These are phyloP conservation scores for Gossypium aridum DNA, from an alignment of 441 rosid genomes.

Conservation along the genomic window DNA sequence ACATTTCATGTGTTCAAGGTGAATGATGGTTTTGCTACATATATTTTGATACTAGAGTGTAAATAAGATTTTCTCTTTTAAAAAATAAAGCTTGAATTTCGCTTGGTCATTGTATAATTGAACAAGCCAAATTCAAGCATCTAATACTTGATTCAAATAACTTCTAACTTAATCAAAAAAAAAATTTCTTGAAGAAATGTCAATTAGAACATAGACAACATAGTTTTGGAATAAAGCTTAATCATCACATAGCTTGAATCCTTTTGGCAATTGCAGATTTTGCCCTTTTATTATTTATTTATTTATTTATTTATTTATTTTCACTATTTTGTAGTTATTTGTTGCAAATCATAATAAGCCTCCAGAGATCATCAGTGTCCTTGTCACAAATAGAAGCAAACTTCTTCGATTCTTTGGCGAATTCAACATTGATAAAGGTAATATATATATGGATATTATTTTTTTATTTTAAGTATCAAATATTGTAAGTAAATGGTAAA, in stretches of 20 bases:
- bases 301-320: background rate
- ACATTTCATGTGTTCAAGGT: conserved; percentile 74
- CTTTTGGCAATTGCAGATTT: background rate
- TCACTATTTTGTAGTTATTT: conserved; percentile 33
- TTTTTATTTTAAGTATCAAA: background rate
- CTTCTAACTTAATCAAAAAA: background rate
- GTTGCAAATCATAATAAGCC: conserved; percentile 65
- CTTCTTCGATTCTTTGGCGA: conserved; percentile 46
- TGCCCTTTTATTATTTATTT: background rate
- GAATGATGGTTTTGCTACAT: background rate
- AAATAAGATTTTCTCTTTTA: background rate
- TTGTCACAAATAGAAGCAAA: conserved; percentile 44
- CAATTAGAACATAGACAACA: background rate
- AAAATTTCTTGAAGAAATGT: background rate
- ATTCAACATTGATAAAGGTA: conserved; percentile 47
- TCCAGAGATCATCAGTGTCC: conserved; percentile 38
- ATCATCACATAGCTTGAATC: background rate
- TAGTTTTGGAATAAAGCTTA: background rate
- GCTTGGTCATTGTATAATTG: background rate
- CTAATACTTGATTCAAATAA: background rate
- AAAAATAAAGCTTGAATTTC: background rate
- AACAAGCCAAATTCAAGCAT: background rate
- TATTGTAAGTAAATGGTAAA: background rate
- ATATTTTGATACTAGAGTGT: too few species aligned
- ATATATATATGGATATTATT: background rate